Evolutionary conservation across 202 grass and related monocot species (phyloP), one percentile per base, ranked within the genome.

Genomic region (Hordeum pubiflorum): DNA sequence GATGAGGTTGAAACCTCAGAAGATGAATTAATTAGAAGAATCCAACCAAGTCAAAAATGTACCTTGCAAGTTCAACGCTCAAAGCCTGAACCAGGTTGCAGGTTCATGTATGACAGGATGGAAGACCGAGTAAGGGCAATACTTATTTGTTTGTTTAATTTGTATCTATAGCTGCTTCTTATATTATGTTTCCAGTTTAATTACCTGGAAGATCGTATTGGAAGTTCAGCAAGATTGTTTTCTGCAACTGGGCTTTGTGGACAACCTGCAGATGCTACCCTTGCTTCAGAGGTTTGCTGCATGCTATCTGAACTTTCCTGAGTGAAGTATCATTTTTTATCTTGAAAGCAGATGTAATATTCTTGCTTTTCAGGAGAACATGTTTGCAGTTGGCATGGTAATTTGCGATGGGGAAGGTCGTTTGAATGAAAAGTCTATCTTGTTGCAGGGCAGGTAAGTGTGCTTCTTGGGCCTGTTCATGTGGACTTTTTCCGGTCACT

Each of bases 371-470:
- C 74, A 98, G 95, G 90, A 95, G 82, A 94, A 89, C 62, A 88
- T 93, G 85, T 95, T 98, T 26, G 69, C 92, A 59, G 96, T 98
- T 44, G 96, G 96, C 68, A 86, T 93, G 82, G 84, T 98, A 82
- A 78, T 88, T 79, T 98, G 96, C 73, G 96, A 98, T 52, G 96
- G 84, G 46, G 96, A 98, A 90, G 96, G 96, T 60, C 92, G 69
- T 83, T 63, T 98, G 80, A 98, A 98, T 88, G 95, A 98, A 65
- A 94, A 98, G 89, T 98, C 95, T 64, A 77, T 98, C 74, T 94
- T 95, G 78, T 82, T 98, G 77, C 88, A 95, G 64, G 90, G 96
- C 86, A 95, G 96, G 92, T 91, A 78, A 75, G 60, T 72, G 23
- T 22, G 57, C 40, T 79, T 91, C 32, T 82, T 77, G 34, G 48